A percentile compares a stretch with the other conserved stretches of the same genome.
Evolutionary conservation across 1,284 basidiomycete species (phyloP).

Genomic region (Neotropicomus parvogracilis): DNA sequence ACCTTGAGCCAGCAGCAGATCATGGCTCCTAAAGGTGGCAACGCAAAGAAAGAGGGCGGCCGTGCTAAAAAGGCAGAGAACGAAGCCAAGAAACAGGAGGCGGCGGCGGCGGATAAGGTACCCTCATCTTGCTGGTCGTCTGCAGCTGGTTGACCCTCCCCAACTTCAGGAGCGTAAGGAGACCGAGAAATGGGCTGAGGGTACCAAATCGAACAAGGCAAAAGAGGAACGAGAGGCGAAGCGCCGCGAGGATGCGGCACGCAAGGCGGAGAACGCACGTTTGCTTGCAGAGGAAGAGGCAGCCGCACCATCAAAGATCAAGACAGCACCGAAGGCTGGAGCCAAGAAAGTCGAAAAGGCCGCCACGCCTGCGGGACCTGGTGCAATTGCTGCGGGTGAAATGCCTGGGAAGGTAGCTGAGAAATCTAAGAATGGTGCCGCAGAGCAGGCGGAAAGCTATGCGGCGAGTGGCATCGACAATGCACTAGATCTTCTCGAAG

Average conservation of each 20-base stretch:
- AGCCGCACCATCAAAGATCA: constrained; percentile 57
- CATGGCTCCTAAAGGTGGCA: constrained; percentile 84
- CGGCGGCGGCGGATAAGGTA: constrained; percentile 58
- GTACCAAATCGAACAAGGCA: constrained; percentile 57
- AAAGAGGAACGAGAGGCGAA: constrained; percentile 78
- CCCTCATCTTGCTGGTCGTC: constrained; percentile 11
- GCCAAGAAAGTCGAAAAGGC: constrained; percentile 50
- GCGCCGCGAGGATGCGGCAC: constrained; percentile 66
- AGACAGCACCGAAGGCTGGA: constrained; percentile 63
- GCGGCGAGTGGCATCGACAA: constrained; percentile 89
- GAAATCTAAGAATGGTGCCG: constrained; percentile 23
- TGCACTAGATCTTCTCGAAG: constrained; percentile 84
- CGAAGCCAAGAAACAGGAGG: constrained; percentile 72
- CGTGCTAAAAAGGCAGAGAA: constrained; percentile 92
- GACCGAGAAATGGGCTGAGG: constrained; percentile 74
- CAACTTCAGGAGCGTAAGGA: constrained; percentile 67
- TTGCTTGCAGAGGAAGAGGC: constrained; percentile 86
- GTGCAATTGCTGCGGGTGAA: constrained; percentile 73
- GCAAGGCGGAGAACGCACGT: constrained; percentile 75
- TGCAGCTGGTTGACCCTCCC: constrained; percentile 5
- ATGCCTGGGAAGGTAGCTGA: constrained; percentile 38
- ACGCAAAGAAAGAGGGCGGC: constrained; percentile 87
- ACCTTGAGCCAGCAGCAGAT: background rate
- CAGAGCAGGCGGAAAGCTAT: constrained; percentile 62
- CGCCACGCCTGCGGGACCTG: constrained; percentile 64